Conservation (phyloP, 1,139 yeast species). For the Trichomonascaceae sp. region DNA sequence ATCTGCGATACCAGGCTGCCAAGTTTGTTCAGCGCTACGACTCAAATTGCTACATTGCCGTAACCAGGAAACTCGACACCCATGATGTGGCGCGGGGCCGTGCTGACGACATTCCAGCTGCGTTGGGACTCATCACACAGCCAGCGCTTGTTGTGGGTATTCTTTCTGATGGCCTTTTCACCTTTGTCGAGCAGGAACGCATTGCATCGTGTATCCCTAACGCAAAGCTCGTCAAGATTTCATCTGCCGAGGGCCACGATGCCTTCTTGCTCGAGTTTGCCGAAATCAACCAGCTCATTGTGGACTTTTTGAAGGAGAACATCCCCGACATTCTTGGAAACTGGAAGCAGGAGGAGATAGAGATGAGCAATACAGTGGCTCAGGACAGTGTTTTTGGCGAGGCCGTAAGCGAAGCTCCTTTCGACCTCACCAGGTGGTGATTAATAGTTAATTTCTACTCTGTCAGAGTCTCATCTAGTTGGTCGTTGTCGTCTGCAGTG, state of each 20-base stretch:
- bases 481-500: neutral
- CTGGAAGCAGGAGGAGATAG: constrained; percentile 35
- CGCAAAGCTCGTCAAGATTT: constrained; percentile 52
- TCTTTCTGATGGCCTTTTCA: constrained; percentile 83
- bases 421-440: constrained; percentile 78
- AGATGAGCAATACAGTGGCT: constrained; percentile 42
- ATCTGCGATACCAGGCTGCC: constrained; percentile 83
- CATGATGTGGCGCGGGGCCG: constrained; percentile 86
- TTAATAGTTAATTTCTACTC: neutral
- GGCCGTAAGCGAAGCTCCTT: constrained; percentile 40
- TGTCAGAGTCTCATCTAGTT: neutral
- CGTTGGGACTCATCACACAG: constrained; percentile 44
- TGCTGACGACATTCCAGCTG: constrained; percentile 36
- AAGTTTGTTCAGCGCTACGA: constrained; percentile 84
- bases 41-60: constrained; percentile 90
- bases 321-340: constrained; percentile 48
- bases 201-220: constrained; percentile 66
- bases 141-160: constrained; percentile 84
- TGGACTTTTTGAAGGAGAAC: constrained; percentile 45
- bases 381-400: constrained; percentile 85
- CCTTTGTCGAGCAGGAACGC: constrained; percentile 80
- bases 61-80: constrained; percentile 85
- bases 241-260: constrained; percentile 97
- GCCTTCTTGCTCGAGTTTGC: constrained; percentile 87
- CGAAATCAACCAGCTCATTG: constrained; percentile 58